Base-by-base conservation (phyloP, 805 yeast genomes). In the Wickerhamiella galacta region DNA sequence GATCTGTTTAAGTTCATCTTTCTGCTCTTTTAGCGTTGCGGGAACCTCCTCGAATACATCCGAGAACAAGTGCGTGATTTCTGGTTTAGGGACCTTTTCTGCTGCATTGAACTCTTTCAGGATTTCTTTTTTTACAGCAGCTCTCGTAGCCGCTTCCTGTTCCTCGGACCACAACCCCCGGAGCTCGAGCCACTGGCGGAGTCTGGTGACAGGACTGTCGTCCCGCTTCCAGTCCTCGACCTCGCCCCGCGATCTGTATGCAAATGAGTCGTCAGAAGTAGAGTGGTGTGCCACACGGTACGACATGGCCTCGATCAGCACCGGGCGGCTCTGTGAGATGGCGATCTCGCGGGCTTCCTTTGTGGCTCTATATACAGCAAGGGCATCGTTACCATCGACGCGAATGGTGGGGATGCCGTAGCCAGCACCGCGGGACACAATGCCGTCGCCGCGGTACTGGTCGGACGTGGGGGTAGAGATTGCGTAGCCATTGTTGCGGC, bases 401-500 rank as follows among this genome's bases (percentile, higher is more conserved):
- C 57, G 42, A 12, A 52, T 42, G 14, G 56, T 48, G 18, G 51
- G 53, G 18, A 52, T 52, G 7, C 57, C 57, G 32, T 52, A 52
- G 10, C 57, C 57, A 8, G 42, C 32, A 5, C 54, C 57, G 15
- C 57, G 42, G 30, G 46, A 38, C 10, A 52, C 56, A 34, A 52
- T 51, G 7, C 57, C 57, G 33, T 52, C 57, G 8, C 57, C 57
- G 30, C 44, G 45, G 40, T 51, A 52, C 39, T 52, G 57, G 33
- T 52, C 56, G 0, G 40, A 18, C 10, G 54, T 34, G 2, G 56
- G 54, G 1, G 57, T 52, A 28, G 53, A 46, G 30, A 52, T 52
- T 14, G 57, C 57, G 30, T 46, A 52, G n/a, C 57, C 57, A 31
- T 52, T 52, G 43, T 52, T 52, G 36, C 57, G 36, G 39, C 56